These are phyloP conservation scores for Globisporangium cederbergense DNA, from an alignment of 352 stramenopile species.

Conservation along the genomic window DNA sequence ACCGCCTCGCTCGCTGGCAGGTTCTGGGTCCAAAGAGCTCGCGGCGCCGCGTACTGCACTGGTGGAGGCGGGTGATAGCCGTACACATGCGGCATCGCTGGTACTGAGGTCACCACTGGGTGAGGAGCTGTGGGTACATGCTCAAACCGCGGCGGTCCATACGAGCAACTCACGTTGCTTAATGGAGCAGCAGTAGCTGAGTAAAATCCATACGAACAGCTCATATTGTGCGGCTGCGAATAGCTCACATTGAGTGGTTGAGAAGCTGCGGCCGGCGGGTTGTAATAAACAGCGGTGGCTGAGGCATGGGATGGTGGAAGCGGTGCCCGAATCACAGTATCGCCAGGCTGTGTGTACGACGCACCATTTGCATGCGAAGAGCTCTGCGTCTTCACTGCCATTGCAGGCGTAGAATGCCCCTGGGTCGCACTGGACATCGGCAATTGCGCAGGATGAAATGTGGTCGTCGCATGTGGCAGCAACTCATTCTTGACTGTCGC, in stretches of 20 bases:
- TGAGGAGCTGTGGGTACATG: not conserved
- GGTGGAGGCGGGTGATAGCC: constrained; percentile 1
- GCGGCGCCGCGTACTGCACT: constrained; percentile 1
- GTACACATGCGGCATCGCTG: not conserved
- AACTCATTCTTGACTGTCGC: not conserved
- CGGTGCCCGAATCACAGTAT: not conserved
- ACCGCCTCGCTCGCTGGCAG: not conserved
- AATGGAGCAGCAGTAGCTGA: too few relatives aligned
- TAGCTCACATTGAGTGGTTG: not conserved
- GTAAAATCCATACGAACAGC: not conserved
- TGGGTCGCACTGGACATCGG: not conserved
- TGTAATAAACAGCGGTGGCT: not conserved
- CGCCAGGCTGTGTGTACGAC: not conserved
- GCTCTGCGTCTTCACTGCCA: not conserved
- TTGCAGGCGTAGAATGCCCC: not conserved
- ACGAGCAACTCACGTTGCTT: not conserved
- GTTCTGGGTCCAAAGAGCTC: not conserved
- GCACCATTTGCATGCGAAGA: not conserved
- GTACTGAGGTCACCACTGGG: not conserved
- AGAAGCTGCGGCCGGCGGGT: not conserved
- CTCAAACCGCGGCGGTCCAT: not conserved
- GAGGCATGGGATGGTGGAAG: not conserved
- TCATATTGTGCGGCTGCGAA: not conserved
- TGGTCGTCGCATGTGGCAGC: not conserved
- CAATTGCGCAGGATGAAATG: not conserved